phyloP scores from a whole-genome alignment of 768 basidiomycete genomes.

The Wakefieldia striispora region DNA sequence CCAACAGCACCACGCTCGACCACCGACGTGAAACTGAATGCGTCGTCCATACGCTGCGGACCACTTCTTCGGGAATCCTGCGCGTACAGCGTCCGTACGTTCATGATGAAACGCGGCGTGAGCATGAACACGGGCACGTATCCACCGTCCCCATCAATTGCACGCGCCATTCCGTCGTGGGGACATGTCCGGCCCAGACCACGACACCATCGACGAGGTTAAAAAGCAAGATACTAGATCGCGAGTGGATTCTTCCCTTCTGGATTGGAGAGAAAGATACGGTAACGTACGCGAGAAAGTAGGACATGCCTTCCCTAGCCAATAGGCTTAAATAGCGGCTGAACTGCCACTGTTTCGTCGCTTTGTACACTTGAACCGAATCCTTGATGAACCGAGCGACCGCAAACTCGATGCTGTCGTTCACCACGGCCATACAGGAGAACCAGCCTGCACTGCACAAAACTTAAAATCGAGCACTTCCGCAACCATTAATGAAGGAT shows the following conservation, averaged over 20 bases:
- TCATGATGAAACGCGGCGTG: conserved; percentile 7
- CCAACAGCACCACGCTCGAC: too few species aligned
- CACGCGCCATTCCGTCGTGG: not conserved
- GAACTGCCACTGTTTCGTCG: not conserved
- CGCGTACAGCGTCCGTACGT: conserved; percentile 3
- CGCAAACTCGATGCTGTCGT: not conserved
- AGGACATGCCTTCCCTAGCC: not conserved
- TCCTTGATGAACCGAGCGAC: not conserved
- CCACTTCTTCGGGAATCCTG: not conserved
- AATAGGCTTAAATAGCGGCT: conserved; percentile 1
- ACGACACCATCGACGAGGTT: not conserved
- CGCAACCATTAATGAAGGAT: too few species aligned
- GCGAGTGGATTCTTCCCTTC: too few species aligned
- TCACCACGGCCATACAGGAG: not conserved
- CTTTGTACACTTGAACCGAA: not conserved
- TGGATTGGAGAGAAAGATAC: too few species aligned
- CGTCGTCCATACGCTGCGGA: not conserved
- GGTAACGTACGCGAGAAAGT: conserved; percentile 1
- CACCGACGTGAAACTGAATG: not conserved
- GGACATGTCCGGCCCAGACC: not conserved
- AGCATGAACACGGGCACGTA: conserved; percentile 8
- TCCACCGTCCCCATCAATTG: not conserved
- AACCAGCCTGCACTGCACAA: not conserved
- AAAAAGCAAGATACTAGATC: not conserved
- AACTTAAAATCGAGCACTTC: not conserved